Evolutionary conservation across 495 filamentous ascomycete species (phyloP).

Genomic region (Aspergillus leporis): DNA sequence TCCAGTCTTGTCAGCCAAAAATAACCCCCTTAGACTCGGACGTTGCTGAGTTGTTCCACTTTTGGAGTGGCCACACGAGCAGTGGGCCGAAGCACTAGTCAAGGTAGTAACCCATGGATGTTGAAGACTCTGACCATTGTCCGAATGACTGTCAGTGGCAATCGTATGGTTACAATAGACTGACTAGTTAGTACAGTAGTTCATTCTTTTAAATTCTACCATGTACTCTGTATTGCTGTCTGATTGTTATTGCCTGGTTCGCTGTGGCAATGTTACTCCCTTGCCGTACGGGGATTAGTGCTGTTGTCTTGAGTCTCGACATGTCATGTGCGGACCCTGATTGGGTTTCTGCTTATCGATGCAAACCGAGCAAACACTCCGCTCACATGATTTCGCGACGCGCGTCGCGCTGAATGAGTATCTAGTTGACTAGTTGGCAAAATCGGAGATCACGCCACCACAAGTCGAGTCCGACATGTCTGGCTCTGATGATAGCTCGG

Average conservation of each 20-base stretch:
- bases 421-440: background rate
- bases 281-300: background rate
- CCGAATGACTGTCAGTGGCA: conserved; percentile 6
- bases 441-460: background rate
- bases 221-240: no score
- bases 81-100: background rate
- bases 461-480: conserved; percentile 20
- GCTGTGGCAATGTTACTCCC: background rate
- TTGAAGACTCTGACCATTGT: background rate
- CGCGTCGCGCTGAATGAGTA: conserved; percentile 14
- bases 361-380: background rate
- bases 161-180: background rate
- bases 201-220: no score
- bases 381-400: conserved; percentile 8
- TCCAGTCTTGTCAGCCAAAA: conserved; percentile 15
- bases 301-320: background rate
- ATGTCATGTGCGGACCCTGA: background rate
- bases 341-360: background rate
- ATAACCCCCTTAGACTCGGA: conserved; percentile 1
- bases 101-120: no score
- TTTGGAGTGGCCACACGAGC: background rate
- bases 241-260: no score
- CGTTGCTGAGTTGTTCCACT: conserved; percentile 2
- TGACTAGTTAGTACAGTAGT: background rate
- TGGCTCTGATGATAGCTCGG: conserved; percentile 23